Conservation (phyloP, 805 yeast species). For the Hanseniaspora valbyensis region DNA sequence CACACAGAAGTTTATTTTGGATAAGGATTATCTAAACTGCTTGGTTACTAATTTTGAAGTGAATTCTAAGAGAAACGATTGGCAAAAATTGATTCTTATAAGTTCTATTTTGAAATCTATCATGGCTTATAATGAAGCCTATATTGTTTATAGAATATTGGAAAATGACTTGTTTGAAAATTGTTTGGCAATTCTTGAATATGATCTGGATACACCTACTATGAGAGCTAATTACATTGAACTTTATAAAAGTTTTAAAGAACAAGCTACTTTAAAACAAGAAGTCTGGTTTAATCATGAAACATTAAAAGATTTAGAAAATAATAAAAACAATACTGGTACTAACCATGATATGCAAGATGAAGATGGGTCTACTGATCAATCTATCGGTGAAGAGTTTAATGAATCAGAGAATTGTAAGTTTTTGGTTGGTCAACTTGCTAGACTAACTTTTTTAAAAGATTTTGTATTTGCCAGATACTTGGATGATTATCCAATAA, state of each 20-base stretch:
- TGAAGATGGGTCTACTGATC: conserved; percentile 19
- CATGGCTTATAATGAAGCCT: conserved; percentile 59
- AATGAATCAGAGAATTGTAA: conserved; percentile 17
- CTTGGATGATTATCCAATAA: conserved; percentile 65
- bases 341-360: conserved; percentile 26
- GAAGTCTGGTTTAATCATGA: conserved; percentile 19
- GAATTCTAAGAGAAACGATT: conserved; percentile 44
- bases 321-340: conserved; percentile 21
- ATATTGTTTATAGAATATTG: conserved; percentile 46
- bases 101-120: conserved; percentile 65
- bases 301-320: conserved; percentile 22
- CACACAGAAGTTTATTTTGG: conserved; percentile 46
- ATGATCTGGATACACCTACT: conserved; percentile 77
- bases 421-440: conserved; percentile 14
- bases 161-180: conserved; percentile 45
- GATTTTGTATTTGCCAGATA: conserved; percentile 77
- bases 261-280: conserved; percentile 20
- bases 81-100: conserved; percentile 50
- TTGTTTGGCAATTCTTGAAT: conserved; percentile 71
- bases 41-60: conserved; percentile 43
- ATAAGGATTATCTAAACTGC: conserved; percentile 41
- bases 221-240: conserved; percentile 71
- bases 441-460: conserved; percentile 42
- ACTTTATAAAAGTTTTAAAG: conserved; percentile 26
- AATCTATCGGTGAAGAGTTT: conserved; percentile 21